Conservation (phyloP, 306 rosid genomes). For the Quercus robur region DNA sequence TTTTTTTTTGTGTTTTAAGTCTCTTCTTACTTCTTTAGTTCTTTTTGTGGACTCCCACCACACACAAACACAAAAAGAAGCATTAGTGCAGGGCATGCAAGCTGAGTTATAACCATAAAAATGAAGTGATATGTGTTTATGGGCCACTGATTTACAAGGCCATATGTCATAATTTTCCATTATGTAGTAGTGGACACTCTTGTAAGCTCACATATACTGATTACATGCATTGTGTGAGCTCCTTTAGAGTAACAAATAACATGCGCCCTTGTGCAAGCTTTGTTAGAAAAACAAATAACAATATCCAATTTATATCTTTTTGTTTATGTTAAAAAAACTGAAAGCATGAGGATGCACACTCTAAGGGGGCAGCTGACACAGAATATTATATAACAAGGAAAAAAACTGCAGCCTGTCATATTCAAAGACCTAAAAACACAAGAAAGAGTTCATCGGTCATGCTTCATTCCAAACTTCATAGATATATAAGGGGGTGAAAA, state of each 20-base stretch:
- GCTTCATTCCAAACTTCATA: background rate
- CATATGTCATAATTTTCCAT: background rate
- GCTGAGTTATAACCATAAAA: too few species aligned
- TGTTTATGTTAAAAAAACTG: background rate
- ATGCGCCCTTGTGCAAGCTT: background rate
- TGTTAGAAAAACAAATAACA: too few species aligned
- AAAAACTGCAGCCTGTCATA: background rate
- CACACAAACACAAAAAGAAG: too few species aligned
- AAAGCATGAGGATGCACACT: background rate
- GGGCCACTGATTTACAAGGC: too few species aligned
- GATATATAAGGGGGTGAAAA: conserved; percentile 1
- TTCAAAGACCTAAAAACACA: background rate
- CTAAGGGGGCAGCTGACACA: background rate
- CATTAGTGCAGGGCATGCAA: too few species aligned
- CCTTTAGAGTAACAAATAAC: background rate
- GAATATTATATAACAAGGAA: background rate
- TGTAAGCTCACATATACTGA: background rate
- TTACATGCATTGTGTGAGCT: background rate
- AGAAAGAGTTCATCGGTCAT: background rate
- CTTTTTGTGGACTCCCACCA: too few species aligned
- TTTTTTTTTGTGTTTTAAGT: too few species aligned
- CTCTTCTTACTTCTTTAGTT: too few species aligned
- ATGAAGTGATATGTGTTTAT: too few species aligned
- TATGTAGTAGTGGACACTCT: background rate
- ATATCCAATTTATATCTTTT: background rate